These are phyloP conservation scores for Chlamydomonas reinhardtii DNA, from an alignment of 163 green algal genomes.

Conservation along the genomic window DNA sequence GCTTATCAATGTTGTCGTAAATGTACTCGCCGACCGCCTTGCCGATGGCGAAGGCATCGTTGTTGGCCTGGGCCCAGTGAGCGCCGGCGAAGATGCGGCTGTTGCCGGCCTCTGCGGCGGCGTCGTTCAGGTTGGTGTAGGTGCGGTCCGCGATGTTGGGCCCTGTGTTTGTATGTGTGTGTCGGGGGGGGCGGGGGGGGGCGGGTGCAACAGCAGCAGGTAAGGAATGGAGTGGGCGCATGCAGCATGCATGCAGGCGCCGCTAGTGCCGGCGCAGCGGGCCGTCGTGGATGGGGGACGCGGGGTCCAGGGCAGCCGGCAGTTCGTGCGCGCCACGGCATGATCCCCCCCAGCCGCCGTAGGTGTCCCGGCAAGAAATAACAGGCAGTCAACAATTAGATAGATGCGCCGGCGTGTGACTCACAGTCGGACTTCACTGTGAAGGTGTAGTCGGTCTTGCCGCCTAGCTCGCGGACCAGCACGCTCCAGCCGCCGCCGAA, in stretches of 20 bases:
- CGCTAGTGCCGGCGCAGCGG: no score
- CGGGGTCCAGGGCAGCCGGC: no score
- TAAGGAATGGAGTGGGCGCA: no score
- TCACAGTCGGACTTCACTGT: conserved; percentile 29
- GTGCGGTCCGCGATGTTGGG: conserved; percentile 13
- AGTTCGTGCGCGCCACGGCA: no score
- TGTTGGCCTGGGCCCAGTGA: neutral
- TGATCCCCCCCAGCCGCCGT: no score
- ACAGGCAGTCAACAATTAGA: no score
- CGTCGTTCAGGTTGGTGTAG: neutral
- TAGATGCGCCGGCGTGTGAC: neutral
- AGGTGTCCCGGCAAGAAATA: no score
- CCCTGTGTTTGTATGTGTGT: neutral
- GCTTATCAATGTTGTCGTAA: conserved; percentile 13
- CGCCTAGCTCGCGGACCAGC: conserved; percentile 2
- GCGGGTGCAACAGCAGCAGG: no score
- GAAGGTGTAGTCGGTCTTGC: conserved; percentile 4
- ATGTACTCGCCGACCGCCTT: conserved; percentile 1
- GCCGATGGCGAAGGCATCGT: neutral
- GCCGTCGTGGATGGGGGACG: no score
- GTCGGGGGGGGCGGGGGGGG: no score
- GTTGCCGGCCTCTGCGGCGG: neutral
- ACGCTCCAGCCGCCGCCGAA: conserved; percentile 16
- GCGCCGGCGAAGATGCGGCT: neutral
- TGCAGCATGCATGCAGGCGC: no score